Base-by-base conservation (phyloP, 108 stramenopile species). In the Cyclostephanos tholiformis region DNA sequence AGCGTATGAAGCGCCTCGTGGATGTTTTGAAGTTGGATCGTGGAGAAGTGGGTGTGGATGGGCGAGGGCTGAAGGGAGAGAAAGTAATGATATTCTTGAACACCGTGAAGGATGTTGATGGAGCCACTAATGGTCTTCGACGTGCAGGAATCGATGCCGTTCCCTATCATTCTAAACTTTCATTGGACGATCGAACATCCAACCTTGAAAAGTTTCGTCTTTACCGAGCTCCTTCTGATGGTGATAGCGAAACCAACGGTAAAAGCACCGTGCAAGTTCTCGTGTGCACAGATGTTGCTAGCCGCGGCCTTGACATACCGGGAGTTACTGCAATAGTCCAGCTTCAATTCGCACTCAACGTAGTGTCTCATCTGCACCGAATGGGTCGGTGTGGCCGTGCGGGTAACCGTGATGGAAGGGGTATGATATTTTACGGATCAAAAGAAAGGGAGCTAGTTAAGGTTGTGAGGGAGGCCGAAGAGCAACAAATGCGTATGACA, bases 381-480 rank as follows among this genome's bases (percentile, higher is more conserved):
- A 97, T 99, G 84, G 99, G 99, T 17, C 91, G 98, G 25, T 97
- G 97, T 58, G 99, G 98, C 8, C 83, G 98, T 32, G 98, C 98
- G 1, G 98, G 98, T 22, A 86, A 95, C 63, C 88, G 92, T 8
- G 81, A 88, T 62, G 99, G 98, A 25, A 77, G 95, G 23, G 90
- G 97, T 14, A 93, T 99, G 27, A 88, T 98, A 13, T 97, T 98
- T 66, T 97, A 90, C 56, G 89, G 91, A 29, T 69, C 70, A 25
- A 57, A 78, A 23, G 89, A 96, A 71, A 65, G 75, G 63, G 89
- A 91, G 50, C 69, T 94, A 38, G 89, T 96, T 0, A 79, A 83
- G 22, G 88, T 92, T 36, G 86, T 96, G 4, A 71, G 81, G 58
- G 80, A 90, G 22, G 95, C 95, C 19, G 95, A 96, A 73, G 51